Evolutionary conservation across 176 grass and related monocot genomes (phyloP).

Genomic region (Zoysia pacifica): DNA sequence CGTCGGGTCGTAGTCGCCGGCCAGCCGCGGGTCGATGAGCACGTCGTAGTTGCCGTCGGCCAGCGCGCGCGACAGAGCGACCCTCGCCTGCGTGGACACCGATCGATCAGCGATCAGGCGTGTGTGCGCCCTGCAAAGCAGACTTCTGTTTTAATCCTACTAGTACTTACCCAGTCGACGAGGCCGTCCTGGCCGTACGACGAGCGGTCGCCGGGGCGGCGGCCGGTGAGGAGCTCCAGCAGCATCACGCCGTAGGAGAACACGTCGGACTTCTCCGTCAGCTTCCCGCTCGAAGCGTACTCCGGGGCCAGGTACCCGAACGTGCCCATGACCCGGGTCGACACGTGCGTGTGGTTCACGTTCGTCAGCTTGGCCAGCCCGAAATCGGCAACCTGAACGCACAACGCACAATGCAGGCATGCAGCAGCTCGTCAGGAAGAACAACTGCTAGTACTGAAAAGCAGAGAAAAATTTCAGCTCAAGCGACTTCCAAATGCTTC

Average conservation of each 20-base stretch:
- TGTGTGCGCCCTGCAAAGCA: background rate
- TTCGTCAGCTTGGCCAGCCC: conserved; percentile 55
- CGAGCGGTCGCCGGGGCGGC: conserved; percentile 44
- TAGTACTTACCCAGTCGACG: conserved; percentile 51
- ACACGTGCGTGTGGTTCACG: conserved; percentile 54
- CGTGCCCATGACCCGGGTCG: conserved; percentile 61
- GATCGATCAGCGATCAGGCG: background rate
- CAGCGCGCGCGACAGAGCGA: conserved; percentile 40
- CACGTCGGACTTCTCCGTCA: conserved; percentile 60
- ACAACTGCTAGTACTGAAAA: background rate
- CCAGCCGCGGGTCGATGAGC: conserved; percentile 43
- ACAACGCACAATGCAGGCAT: background rate
- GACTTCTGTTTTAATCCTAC: background rate
- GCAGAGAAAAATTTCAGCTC: background rate
- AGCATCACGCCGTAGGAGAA: conserved; percentile 64
- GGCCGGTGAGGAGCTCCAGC: conserved; percentile 56
- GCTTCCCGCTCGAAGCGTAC: conserved; percentile 63
- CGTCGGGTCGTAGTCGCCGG: conserved; percentile 42
- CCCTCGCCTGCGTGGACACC: conserved; percentile 29
- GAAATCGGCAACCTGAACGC: conserved; percentile 51
- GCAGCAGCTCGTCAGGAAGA: background rate
- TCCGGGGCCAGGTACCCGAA: conserved; percentile 64
- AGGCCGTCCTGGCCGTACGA: conserved; percentile 53
- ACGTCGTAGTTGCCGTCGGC: conserved; percentile 48
- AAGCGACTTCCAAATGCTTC: background rate